phyloP scores from a whole-genome alignment of 129 eudicot genomes.

The Pseudognaphalium luteoalbum region DNA sequence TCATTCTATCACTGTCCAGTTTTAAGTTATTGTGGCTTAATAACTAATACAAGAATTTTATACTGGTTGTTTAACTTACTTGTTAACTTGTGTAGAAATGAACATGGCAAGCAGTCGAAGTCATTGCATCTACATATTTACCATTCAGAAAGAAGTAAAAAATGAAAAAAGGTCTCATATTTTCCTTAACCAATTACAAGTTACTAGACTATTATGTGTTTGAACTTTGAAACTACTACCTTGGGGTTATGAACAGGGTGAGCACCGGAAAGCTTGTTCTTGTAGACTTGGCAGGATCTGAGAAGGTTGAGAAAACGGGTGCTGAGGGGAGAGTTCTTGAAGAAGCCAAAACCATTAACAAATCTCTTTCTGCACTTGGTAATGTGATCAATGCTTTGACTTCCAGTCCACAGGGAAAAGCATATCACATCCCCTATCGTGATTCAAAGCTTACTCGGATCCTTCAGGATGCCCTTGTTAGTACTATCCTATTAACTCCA shows the following conservation, averaged over 20 bases:
- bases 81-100: slow-evolving; percentile 62
- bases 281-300: slow-evolving; percentile 97
- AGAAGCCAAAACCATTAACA: slow-evolving; percentile 93
- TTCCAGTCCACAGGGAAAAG: slow-evolving; percentile 47
- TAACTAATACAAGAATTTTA: background rate
- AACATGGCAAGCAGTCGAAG: slow-evolving; percentile 91
- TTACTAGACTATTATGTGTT: slow-evolving; percentile 19
- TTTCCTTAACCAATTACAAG: background rate
- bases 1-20: slow-evolving; percentile 7
- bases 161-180: slow-evolving; percentile 57
- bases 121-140: slow-evolving; percentile 77
- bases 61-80: slow-evolving; percentile 1
- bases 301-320: slow-evolving; percentile 86
- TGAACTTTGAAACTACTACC: slow-evolving; percentile 20
- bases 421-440: slow-evolving; percentile 74
- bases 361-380: slow-evolving; percentile 90
- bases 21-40: slow-evolving; percentile 8
- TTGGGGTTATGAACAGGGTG: slow-evolving; percentile 42
- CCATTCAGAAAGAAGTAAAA: slow-evolving; percentile 52
- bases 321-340: slow-evolving; percentile 94
- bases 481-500: slow-evolving; percentile 29
- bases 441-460: slow-evolving; percentile 92
- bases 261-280: slow-evolving; percentile 73
- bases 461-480: slow-evolving; percentile 87
- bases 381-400: slow-evolving; percentile 85